Percentiles rank a stretch among this genome's conserved stretches.
phyloP scores from a whole-genome alignment of 805 yeast species.

The Lipomyces chichibuensis region DNA sequence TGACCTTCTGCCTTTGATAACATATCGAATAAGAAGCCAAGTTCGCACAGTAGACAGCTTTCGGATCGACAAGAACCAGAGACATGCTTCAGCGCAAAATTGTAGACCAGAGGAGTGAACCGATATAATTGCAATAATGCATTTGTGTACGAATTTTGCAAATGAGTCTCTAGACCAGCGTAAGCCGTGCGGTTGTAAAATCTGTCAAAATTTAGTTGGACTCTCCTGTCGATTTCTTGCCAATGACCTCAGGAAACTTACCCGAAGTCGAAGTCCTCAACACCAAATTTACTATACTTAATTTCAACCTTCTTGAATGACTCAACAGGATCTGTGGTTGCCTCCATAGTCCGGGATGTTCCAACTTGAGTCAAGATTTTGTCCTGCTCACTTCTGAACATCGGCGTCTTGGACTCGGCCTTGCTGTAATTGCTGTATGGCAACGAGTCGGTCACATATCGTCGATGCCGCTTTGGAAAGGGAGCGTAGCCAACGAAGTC shows the following conservation, averaged over 20 bases:
- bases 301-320: slow-evolving; percentile 71
- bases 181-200: slow-evolving; percentile 73
- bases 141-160: slow-evolving; percentile 77
- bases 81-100: slow-evolving; percentile 60
- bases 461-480: slow-evolving; percentile 52
- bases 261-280: slow-evolving; percentile 89
- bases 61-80: slow-evolving; percentile 55
- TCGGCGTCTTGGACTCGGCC: slow-evolving; percentile 31
- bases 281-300: slow-evolving; percentile 85
- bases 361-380: slow-evolving; percentile 22
- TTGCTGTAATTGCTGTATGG: slow-evolving; percentile 8
- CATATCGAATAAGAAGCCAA: slow-evolving; percentile 93
- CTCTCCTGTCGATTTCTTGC: neutral
- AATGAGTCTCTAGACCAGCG: slow-evolving; percentile 88
- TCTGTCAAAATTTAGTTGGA: neutral
- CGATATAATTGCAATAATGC: slow-evolving; percentile 78
- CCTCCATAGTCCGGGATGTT: slow-evolving; percentile 14
- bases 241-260: slow-evolving; percentile 3
- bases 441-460: slow-evolving; percentile 43
- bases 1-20: slow-evolving; percentile 75
- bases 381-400: slow-evolving; percentile 36
- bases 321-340: slow-evolving; percentile 27
- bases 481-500: slow-evolving; percentile 51
- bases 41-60: slow-evolving; percentile 66
- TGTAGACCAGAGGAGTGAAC: slow-evolving; percentile 73